Evolutionary conservation across 2,329 filamentous ascomycete genomes (phyloP).

Genomic region (Penicillium nordicum): DNA sequence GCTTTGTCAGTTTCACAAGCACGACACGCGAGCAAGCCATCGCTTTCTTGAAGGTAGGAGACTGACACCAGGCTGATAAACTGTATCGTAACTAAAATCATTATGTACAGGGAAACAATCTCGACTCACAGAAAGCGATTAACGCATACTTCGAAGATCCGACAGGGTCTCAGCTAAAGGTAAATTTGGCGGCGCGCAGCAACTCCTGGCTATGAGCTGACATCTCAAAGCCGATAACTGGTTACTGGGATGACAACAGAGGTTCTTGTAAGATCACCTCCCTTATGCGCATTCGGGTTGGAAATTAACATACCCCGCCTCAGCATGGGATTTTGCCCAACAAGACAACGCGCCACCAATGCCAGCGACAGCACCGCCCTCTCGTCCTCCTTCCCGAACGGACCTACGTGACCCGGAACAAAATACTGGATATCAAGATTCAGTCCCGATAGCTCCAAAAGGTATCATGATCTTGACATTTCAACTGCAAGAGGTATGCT

Average conservation of each 20-base stretch:
- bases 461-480: conserved; percentile 26
- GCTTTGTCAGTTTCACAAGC: conserved; percentile 43
- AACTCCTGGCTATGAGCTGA: conserved; percentile 7
- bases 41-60: conserved; percentile 39
- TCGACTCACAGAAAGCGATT: conserved; percentile 45
- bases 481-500: conserved; percentile 8
- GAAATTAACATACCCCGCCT: conserved; percentile 5
- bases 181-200: conserved; percentile 12
- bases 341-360: conserved; percentile 35
- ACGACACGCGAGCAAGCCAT: conserved; percentile 40
- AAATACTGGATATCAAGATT: conserved; percentile 20
- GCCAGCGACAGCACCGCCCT: conserved; percentile 40
- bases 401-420: conserved; percentile 31
- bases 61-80: not conserved
- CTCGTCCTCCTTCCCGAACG: conserved; percentile 47
- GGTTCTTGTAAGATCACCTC: conserved; percentile 24
- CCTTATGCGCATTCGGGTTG: not conserved
- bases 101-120: conserved; percentile 41
- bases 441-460: conserved; percentile 26
- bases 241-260: conserved; percentile 26
- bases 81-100: conserved; percentile 10
- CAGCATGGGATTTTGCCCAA: conserved; percentile 41
- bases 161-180: conserved; percentile 32
- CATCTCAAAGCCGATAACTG: conserved; percentile 14
- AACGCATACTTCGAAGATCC: conserved; percentile 50